A percentile compares a stretch with the other conserved stretches of the same genome.
Conservation (phyloP, 176 grass and related monocot genomes). For the Paspalum vaginatum region DNA sequence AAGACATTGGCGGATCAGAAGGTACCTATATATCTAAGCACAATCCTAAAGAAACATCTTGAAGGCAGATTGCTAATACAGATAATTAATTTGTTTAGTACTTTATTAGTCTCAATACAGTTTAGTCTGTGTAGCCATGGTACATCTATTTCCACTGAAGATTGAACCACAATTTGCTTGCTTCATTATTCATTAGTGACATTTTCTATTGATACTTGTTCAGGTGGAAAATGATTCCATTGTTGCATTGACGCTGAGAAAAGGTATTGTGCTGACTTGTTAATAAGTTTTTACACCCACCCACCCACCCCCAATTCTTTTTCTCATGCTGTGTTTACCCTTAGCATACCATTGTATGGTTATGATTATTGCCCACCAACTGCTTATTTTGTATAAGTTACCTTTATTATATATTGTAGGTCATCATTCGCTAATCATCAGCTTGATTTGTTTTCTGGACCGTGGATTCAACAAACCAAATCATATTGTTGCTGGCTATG, state of each 20-base stretch:
- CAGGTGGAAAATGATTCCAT: constrained; percentile 81
- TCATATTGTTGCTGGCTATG: not conserved
- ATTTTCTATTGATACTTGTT: constrained; percentile 26
- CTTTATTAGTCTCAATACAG: not conserved
- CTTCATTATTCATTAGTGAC: not conserved
- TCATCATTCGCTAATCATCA: constrained; percentile 14
- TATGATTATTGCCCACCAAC: constrained; percentile 13
- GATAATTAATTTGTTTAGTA: no score
- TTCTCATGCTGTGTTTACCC: not conserved
- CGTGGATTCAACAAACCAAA: not conserved
- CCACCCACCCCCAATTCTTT: no score
- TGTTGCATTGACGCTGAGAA: constrained; percentile 66
- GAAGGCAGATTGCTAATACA: no score
- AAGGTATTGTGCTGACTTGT: constrained; percentile 46
- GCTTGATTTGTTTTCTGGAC: not conserved
- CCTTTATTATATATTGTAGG: not conserved
- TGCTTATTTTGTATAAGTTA: constrained; percentile 19
- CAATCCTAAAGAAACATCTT: no score
- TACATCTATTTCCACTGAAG: not conserved
- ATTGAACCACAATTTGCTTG: not conserved
- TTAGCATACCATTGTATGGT: not conserved
- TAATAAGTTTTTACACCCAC: not conserved
- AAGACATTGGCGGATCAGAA: constrained; percentile 37
- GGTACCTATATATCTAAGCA: constrained; percentile 45
- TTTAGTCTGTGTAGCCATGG: not conserved